Base-by-base conservation (phyloP, 192 early-diverging fungal genomes). In the Backusella luteola region DNA sequence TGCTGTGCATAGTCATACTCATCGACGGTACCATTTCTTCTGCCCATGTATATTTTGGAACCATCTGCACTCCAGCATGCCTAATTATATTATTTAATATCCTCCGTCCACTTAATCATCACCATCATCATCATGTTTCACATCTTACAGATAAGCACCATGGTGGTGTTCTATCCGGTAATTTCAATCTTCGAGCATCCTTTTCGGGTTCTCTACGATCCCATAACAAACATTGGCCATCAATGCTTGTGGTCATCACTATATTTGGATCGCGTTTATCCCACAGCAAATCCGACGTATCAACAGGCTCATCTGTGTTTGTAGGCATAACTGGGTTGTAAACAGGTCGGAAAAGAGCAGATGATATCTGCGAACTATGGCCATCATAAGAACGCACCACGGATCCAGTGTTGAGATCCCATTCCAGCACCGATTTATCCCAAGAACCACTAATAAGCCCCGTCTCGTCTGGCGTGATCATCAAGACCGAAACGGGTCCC, bases 391-490 rank as follows among this genome's bases (percentile, higher is more conserved):
- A 83, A 4, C 92, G 88, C 34, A 94, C 85, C 1, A 93, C 69
- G 21, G 80, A 73, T 4, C 97, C 97, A 1, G 83, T 88, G 66
- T 99, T 91, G 35, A 98, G 85, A 79, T 97, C 95, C 97, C 98
- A 93, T 80, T 87, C 81, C 88, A 91, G 44, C 21, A 95, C 84
- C 15, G 86, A 85, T 59, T 94, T 90, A 77, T 99, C 98, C 98
- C 98, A 99, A 32, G 97, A 96, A 6, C 97, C 98, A 79, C 94
- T 98, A 66, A 98, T 87, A 66, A 95, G 81, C 0, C 89, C 88
- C 69, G 86, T 86, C 78, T 99, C 95, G 44, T 93, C 95, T 1
- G 94, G 93, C 11, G 92, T 88, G 32, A 96, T 90, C 56, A 86
- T 88, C 23, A 99, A 77, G 1, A 92, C 89, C 0, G 97, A 97